Evolutionary conservation across 805 yeast genomes (phyloP).

Genomic region (Wilhelminamyces savonicus): DNA sequence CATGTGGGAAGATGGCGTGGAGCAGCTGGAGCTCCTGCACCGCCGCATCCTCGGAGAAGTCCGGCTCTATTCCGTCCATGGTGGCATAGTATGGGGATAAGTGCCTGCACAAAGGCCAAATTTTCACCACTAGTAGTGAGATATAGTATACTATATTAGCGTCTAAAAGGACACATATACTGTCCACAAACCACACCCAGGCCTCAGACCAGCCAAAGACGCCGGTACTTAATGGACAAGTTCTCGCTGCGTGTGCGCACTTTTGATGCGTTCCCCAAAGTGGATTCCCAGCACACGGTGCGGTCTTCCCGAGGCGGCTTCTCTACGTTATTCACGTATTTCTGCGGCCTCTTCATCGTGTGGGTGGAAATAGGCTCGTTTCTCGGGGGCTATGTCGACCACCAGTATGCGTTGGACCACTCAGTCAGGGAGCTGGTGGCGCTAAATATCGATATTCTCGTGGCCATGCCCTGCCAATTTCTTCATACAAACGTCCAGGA

Average conservation of each 20-base stretch:
- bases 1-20: slow-evolving; percentile 36
- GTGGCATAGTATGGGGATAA: too few species aligned
- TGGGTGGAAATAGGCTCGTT: slow-evolving; percentile 85
- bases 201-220: too few species aligned
- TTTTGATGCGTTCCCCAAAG: slow-evolving; percentile 43
- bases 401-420: slow-evolving; percentile 70
- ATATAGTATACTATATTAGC: too few species aligned
- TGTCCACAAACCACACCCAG: too few species aligned
- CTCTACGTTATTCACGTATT: slow-evolving; percentile 58
- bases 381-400: slow-evolving; percentile 75
- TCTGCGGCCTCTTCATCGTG: slow-evolving; percentile 57
- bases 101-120: too few species aligned
- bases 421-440: slow-evolving; percentile 50
- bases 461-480: slow-evolving; percentile 78
- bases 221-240: too few species aligned
- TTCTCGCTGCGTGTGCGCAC: slow-evolving; percentile 35
- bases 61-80: too few species aligned
- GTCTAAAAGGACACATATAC: too few species aligned
- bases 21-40: slow-evolving; percentile 37
- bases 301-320: slow-evolving; percentile 73
- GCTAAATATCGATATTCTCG: slow-evolving; percentile 73
- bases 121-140: too few species aligned
- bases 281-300: slow-evolving; percentile 51
- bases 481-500: slow-evolving; percentile 75
- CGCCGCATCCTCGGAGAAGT: slow-evolving; percentile 12